phyloP scores from a whole-genome alignment of 2,329 filamentous ascomycete species.

The Penicillium oxalicum region DNA sequence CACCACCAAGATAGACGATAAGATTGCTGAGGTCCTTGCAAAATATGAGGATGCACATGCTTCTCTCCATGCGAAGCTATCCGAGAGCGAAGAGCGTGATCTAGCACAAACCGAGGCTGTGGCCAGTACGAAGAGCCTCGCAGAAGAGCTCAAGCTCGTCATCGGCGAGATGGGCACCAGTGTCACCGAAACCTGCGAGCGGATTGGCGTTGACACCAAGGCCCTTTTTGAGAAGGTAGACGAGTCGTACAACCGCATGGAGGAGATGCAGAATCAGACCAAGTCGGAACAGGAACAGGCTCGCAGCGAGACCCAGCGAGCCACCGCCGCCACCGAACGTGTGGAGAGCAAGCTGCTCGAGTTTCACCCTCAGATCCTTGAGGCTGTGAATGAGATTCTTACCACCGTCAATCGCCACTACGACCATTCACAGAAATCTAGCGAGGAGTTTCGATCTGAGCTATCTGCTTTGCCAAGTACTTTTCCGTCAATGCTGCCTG shows the following conservation, averaged over 20 bases:
- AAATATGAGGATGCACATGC: slow-evolving; percentile 85
- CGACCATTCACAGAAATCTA: slow-evolving; percentile 71
- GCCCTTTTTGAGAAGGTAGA: slow-evolving; percentile 80
- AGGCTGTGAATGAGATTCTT: slow-evolving; percentile 79
- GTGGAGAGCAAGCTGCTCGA: slow-evolving; percentile 75
- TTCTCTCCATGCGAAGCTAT: slow-evolving; percentile 65
- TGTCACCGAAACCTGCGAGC: slow-evolving; percentile 76
- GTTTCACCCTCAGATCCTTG: slow-evolving; percentile 80
- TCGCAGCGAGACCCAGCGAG: slow-evolving; percentile 71
- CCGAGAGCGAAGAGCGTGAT: slow-evolving; percentile 67
- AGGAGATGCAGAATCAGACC: slow-evolving; percentile 64
- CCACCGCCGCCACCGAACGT: slow-evolving; percentile 64
- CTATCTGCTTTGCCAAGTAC: slow-evolving; percentile 45
- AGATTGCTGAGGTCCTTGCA: slow-evolving; percentile 70
- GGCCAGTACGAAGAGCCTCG: slow-evolving; percentile 67
- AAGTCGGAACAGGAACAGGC: slow-evolving; percentile 79
- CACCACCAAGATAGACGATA: slow-evolving; percentile 61
- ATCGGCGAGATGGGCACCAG: slow-evolving; percentile 78
- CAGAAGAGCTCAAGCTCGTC: slow-evolving; percentile 80
- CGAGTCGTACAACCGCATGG: slow-evolving; percentile 66
- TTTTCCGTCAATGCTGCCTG: slow-evolving; percentile 54
- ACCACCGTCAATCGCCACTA: slow-evolving; percentile 78
- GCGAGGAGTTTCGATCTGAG: slow-evolving; percentile 55
- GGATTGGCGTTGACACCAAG: slow-evolving; percentile 80
- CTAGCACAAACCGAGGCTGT: slow-evolving; percentile 67